A percentile compares a stretch with the other conserved stretches of the same genome.
phyloP scores from a whole-genome alignment of 176 grass and related monocot genomes.

The Musa beccarii region DNA sequence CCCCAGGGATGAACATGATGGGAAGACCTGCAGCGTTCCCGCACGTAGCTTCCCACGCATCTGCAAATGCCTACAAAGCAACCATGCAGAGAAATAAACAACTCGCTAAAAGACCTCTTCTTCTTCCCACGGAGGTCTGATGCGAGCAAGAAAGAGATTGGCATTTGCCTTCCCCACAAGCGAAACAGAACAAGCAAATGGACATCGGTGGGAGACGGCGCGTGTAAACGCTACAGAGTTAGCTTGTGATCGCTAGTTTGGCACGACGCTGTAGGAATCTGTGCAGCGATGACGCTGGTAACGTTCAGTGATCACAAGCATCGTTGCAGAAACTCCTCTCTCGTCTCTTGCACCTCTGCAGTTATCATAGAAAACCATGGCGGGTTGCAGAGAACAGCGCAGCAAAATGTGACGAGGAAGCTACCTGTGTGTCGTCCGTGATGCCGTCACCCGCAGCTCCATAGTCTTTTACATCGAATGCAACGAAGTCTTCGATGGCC shows the following conservation, averaged over 20 bases:
- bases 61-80: slow-evolving; percentile 9
- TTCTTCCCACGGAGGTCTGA: neutral
- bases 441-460: too few relatives aligned
- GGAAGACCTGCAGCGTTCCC: neutral
- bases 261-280: neutral
- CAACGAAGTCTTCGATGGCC: too few relatives aligned
- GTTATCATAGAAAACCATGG: too few relatives aligned
- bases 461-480: too few relatives aligned
- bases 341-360: too few relatives aligned
- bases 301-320: too few relatives aligned
- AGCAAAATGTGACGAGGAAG: too few relatives aligned
- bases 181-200: neutral
- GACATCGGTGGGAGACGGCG: neutral
- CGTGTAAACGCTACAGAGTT: neutral
- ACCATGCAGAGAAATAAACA: neutral
- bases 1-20: neutral
- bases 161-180: neutral
- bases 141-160: neutral
- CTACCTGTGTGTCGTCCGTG: too few relatives aligned
- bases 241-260: neutral
- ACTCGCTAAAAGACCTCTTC: neutral
- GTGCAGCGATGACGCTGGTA: too few relatives aligned
- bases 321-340: too few relatives aligned
- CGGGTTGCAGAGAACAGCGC: too few relatives aligned
- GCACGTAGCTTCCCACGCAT: slow-evolving; percentile 11